Percentiles rank a stretch among this genome's conserved stretches.
Evolutionary conservation across 2,329 filamentous ascomycete species (phyloP).

Genomic region (Monosporascus sp.): DNA sequence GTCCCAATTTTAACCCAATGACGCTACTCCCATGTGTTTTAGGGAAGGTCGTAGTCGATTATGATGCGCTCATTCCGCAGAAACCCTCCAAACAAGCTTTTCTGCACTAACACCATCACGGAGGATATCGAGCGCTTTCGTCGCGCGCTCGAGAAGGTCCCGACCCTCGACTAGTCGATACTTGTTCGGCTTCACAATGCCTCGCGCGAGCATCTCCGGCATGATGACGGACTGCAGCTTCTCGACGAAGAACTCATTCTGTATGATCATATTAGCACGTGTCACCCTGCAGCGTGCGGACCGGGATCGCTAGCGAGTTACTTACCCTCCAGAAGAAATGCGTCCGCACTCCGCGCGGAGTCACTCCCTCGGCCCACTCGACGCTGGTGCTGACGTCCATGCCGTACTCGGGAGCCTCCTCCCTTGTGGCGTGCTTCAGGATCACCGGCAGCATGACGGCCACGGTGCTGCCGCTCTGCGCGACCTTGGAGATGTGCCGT

Average conservation of each 20-base stretch:
- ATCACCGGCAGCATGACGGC: slow-evolving; percentile 58
- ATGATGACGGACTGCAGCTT: slow-evolving; percentile 51
- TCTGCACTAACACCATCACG: slow-evolving; percentile 35
- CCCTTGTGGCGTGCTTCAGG: slow-evolving; percentile 42
- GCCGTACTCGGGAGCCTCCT: slow-evolving; percentile 43
- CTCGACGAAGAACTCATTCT: slow-evolving; percentile 52
- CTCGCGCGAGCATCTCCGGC: slow-evolving; percentile 37
- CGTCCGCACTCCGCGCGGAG: slow-evolving; percentile 48
- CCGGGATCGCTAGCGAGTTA: neutral
- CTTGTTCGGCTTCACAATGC: slow-evolving; percentile 34
- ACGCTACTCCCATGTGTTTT: too few relatives aligned
- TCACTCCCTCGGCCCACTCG: slow-evolving; percentile 48
- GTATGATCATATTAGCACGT: neutral
- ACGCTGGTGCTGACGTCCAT: slow-evolving; percentile 42
- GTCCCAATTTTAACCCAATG: too few relatives aligned
- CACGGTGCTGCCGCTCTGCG: slow-evolving; percentile 42
- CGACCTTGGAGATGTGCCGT: slow-evolving; percentile 44
- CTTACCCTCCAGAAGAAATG: slow-evolving; percentile 46
- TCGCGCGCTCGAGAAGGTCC: slow-evolving; percentile 31
- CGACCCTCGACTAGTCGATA: slow-evolving; percentile 36
- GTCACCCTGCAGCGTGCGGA: too few relatives aligned
- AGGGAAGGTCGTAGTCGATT: too few relatives aligned
- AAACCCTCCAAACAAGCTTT: slow-evolving; percentile 32
- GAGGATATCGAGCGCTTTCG: slow-evolving; percentile 30
- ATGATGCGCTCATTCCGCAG: slow-evolving; percentile 11